Evolutionary conservation across 768 basidiomycete genomes (phyloP).

Genomic region (Suillus alpinus): DNA sequence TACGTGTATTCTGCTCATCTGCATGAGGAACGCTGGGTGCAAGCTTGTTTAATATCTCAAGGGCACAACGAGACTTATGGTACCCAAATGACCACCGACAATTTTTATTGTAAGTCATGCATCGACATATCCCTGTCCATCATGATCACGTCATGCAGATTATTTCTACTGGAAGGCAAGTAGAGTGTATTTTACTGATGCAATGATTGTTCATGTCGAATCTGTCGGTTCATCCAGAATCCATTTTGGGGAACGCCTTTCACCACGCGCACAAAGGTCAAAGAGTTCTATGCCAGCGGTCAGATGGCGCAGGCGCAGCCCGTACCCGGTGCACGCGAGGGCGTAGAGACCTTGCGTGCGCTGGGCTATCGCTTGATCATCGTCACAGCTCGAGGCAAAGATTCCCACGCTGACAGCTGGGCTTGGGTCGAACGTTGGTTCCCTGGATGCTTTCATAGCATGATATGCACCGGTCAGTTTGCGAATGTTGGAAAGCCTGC

Average conservation of each 20-base stretch:
- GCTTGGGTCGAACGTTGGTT: constrained; percentile 66
- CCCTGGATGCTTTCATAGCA: constrained; percentile 56
- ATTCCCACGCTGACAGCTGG: constrained; percentile 56
- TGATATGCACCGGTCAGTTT: constrained; percentile 77
- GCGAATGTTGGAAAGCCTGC: constrained; percentile 44
- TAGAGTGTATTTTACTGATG: neutral
- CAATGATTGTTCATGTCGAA: neutral
- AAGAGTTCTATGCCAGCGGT: constrained; percentile 53
- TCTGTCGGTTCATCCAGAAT: constrained; percentile 31
- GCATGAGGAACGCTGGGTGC: neutral
- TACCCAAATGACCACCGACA: constrained; percentile 51
- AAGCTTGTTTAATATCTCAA: constrained; percentile 21
- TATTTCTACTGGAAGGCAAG: constrained; percentile 76
- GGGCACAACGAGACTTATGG: constrained; percentile 67
- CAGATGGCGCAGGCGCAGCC: constrained; percentile 46
- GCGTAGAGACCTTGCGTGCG: constrained; percentile 49
- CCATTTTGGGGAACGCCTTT: constrained; percentile 58
- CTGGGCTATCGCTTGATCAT: constrained; percentile 70
- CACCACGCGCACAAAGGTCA: constrained; percentile 59
- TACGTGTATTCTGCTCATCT: constrained; percentile 29
- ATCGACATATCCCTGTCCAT: neutral
- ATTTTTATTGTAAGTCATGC: constrained; percentile 56
- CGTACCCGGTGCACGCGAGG: constrained; percentile 62
- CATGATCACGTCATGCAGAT: constrained; percentile 34
- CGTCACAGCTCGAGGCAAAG: constrained; percentile 68